Evolutionary conservation across 78 protist genomes (phyloP), one percentile per base, ranked within the genome.

Genomic region (Polysphondylium violaceum): DNA sequence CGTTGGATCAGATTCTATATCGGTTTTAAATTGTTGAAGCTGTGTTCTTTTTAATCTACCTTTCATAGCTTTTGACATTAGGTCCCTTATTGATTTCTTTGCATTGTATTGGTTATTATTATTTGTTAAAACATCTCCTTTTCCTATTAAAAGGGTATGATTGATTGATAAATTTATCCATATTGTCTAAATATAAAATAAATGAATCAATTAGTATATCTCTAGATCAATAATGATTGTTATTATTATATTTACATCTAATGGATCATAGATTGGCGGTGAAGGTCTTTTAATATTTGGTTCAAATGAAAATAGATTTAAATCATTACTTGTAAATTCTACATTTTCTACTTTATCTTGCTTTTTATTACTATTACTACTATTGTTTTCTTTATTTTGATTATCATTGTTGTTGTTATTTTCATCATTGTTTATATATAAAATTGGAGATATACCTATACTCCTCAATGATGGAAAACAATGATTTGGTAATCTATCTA

Each of bases 11-110:
- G 38, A 29, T 11, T 88, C 94, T 59, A 88, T 36, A 38, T 88
- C 94, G n/a, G 38, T 60, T 69, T 81, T 81, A 38, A 81, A 53
- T 36, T 68, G 77, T 69, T 40, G 51, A 21, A 58, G 35, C 43
- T 81, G 90, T 19, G 38, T 51, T 43, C 36, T 81, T 27, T 55
- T 69, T 69, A 81, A 55, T 67, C 90, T 67, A 19, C 79, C 69
- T 58, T 65, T 81, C 0, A 81, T 81, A 3, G 90, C 90, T 12
- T 69, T 81, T 14, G 90, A 68, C 90, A 81, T 81, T 53, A 81
- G 40, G 56, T 81, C 90, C 44, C 90, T 67, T 23, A 81, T 78
- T 9, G 58, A 27, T 25, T 58, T 81, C 31, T 81, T 81, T 17
- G 90, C 59, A 58, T 81, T 81, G 12, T 7, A 35, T 38, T 36